Evolutionary conservation across 768 basidiomycete genomes (phyloP).

Genomic region (Thelephora ganbajun): DNA sequence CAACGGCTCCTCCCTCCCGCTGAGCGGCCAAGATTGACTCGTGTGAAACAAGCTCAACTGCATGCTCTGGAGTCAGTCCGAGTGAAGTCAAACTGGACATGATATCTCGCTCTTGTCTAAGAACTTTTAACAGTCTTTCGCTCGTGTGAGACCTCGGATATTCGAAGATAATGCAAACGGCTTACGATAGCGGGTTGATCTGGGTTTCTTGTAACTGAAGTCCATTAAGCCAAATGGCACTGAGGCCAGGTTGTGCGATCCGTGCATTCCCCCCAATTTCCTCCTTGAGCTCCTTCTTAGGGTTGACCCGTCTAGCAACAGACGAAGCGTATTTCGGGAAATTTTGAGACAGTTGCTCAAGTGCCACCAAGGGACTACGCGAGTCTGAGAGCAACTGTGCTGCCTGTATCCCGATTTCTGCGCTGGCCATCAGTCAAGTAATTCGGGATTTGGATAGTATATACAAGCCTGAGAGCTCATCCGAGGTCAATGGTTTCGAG

Average conservation of each 20-base stretch:
- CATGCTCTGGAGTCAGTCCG: constrained; percentile 49
- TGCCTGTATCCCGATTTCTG: constrained; percentile 60
- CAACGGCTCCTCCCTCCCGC: constrained; percentile 33
- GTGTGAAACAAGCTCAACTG: constrained; percentile 63
- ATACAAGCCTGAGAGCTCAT: constrained; percentile 34
- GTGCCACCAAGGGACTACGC: constrained; percentile 32
- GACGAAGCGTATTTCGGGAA: constrained; percentile 78
- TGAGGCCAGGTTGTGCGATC: constrained; percentile 37
- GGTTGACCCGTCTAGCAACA: constrained; percentile 53
- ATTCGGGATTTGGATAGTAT: background rate
- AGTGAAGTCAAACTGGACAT: constrained; percentile 45
- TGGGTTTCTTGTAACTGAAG: constrained; percentile 43
- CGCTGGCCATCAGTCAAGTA: background rate
- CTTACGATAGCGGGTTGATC: constrained; percentile 53
- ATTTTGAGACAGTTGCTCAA: constrained; percentile 67
- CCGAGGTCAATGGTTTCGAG: constrained; percentile 10
- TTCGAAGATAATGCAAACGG: background rate
- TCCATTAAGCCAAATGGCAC: constrained; percentile 76
- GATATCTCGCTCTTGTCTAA: constrained; percentile 58
- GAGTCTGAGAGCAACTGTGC: constrained; percentile 54
- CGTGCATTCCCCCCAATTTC: constrained; percentile 47
- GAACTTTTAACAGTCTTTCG: constrained; percentile 44
- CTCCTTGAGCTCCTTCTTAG: constrained; percentile 31
- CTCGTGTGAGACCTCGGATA: background rate
- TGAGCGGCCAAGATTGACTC: constrained; percentile 38